Conservation (phyloP, 2,329 filamentous ascomycete genomes). For the Phialocephala subalpina region DNA sequence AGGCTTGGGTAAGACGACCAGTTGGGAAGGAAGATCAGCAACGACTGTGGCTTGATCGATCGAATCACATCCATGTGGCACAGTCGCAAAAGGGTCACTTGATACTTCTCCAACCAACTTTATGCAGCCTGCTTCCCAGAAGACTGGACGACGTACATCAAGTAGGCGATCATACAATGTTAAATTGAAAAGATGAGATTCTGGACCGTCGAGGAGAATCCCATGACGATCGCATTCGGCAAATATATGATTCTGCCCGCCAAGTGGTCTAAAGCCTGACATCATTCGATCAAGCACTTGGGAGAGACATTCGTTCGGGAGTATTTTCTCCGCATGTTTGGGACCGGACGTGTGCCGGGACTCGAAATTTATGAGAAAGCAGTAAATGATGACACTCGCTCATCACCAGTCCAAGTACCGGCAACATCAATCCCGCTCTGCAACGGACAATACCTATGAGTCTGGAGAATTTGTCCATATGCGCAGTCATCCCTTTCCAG, state of each 20-base stretch:
- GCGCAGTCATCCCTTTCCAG: slow-evolving; percentile 15
- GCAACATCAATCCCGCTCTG: not conserved
- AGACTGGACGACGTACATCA: not conserved
- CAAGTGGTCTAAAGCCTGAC: not conserved
- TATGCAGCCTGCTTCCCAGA: not conserved
- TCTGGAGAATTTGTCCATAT: not conserved
- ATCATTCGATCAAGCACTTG: not conserved
- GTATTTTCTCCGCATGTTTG: not conserved
- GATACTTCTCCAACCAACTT: slow-evolving; percentile 6
- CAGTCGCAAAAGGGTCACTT: slow-evolving; percentile 15
- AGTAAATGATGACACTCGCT: not conserved
- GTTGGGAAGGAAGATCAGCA: not conserved
- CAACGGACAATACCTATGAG: not conserved
- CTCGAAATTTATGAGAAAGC: not conserved
- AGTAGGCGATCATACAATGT: not conserved
- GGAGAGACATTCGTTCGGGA: not conserved
- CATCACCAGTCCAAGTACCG: not conserved
- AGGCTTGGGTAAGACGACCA: slow-evolving; percentile 11
- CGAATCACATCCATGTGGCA: slow-evolving; percentile 6
- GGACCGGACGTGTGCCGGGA: not conserved
- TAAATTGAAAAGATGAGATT: slow-evolving; percentile 11
- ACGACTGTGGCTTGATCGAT: slow-evolving; percentile 8
- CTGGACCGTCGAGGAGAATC: slow-evolving; percentile 4
- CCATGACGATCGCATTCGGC: slow-evolving; percentile 9
- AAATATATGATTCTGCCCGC: not conserved